Evolutionary conservation across 371 early-diverging fungal species (phyloP).

Genomic region (Saksenaea oblongispora): DNA sequence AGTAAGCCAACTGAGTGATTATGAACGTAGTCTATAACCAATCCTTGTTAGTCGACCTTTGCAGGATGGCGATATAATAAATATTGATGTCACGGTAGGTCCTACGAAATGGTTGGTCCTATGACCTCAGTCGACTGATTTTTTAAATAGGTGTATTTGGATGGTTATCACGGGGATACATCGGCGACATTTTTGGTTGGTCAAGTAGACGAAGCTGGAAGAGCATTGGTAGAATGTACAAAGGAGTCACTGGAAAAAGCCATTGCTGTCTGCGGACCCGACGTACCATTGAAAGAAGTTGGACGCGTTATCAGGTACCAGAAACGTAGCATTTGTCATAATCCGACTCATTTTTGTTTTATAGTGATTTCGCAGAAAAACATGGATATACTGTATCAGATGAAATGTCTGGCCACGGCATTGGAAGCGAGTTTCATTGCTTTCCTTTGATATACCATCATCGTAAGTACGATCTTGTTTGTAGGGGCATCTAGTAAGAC

Average conservation of each 20-base stretch:
- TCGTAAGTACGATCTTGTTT: slow-evolving; percentile 28
- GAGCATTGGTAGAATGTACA: slow-evolving; percentile 67
- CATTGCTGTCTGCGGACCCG: slow-evolving; percentile 76
- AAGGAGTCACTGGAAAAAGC: slow-evolving; percentile 74
- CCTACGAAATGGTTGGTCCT: neutral
- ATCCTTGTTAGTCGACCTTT: slow-evolving; percentile 55
- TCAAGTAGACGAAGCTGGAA: slow-evolving; percentile 69
- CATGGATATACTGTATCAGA: slow-evolving; percentile 69
- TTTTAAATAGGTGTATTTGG: slow-evolving; percentile 58
- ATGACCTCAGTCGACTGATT: neutral
- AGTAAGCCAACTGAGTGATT: slow-evolving; percentile 8
- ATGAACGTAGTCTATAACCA: neutral
- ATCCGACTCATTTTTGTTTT: neutral
- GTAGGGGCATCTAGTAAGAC: neutral
- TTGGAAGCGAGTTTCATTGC: slow-evolving; percentile 73
- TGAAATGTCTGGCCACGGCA: slow-evolving; percentile 89
- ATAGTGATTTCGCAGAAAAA: slow-evolving; percentile 49
- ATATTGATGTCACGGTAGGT: slow-evolving; percentile 80
- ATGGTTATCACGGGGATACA: slow-evolving; percentile 86
- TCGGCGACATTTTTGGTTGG: slow-evolving; percentile 86
- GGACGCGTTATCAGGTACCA: slow-evolving; percentile 69
- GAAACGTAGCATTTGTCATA: neutral
- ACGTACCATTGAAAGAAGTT: slow-evolving; percentile 71
- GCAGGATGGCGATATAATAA: slow-evolving; percentile 84
- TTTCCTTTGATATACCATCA: slow-evolving; percentile 65